Evolutionary conservation across 2,329 filamentous ascomycete species (phyloP).

Genomic region (Chaetomiaceae sp.): DNA sequence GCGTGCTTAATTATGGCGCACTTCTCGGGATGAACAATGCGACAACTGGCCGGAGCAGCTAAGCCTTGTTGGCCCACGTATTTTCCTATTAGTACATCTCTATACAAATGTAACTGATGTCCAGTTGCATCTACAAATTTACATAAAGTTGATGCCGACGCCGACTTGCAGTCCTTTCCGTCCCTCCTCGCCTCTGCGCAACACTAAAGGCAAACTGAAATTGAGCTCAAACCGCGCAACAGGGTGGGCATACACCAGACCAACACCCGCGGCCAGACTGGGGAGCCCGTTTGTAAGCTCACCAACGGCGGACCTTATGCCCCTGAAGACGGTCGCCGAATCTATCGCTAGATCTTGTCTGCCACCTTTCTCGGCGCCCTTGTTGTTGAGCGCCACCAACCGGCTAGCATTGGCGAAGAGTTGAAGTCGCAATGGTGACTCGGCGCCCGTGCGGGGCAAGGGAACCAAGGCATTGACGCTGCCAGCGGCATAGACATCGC

Average conservation of each 20-base stretch:
- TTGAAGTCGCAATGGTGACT: conserved; percentile 82
- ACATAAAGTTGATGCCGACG: conserved; percentile 95
- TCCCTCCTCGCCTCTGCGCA: conserved; percentile 77
- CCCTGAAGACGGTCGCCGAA: conserved; percentile 45
- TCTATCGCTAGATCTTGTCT: conserved; percentile 43
- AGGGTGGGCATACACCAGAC: conserved; percentile 91
- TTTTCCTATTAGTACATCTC: not conserved
- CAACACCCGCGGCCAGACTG: conserved; percentile 80
- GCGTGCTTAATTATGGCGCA: too few relatives aligned
- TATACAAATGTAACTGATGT: not conserved
- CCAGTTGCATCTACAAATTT: conserved; percentile 28
- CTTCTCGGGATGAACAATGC: too few relatives aligned
- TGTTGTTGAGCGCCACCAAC: conserved; percentile 68
- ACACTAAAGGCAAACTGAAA: conserved; percentile 80
- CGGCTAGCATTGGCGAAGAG: conserved; percentile 88
- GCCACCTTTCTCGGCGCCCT: conserved; percentile 38
- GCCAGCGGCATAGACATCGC: conserved; percentile 86
- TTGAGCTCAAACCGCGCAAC: conserved; percentile 93
- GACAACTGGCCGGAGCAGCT: too few relatives aligned
- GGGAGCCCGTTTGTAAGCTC: conserved; percentile 73
- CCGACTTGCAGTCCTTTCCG: conserved; percentile 91
- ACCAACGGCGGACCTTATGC: conserved; percentile 58
- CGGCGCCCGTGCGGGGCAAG: conserved; percentile 73
- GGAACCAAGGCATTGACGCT: conserved; percentile 83
- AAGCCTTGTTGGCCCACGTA: too few relatives aligned